phyloP scores from a whole-genome alignment of 1,139 yeast species.

The Lodderomyces pseudojiufengensis region DNA sequence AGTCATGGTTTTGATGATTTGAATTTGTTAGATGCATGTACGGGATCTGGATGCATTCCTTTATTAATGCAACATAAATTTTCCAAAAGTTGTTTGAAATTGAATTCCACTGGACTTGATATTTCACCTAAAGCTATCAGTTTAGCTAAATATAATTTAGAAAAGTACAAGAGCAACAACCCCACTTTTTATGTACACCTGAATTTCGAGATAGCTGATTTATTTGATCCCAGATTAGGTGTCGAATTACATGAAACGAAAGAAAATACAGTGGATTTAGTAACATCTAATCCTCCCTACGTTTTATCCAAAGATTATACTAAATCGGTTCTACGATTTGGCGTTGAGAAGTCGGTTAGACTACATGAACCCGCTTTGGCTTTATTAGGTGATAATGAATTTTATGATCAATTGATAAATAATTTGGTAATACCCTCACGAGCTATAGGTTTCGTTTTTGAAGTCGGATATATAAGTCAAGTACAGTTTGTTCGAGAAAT shows the following conservation, averaged over 20 bases:
- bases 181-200: constrained; percentile 1
- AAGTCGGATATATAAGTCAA: constrained; percentile 38
- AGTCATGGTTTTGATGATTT: constrained; percentile 12
- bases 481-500: constrained; percentile 22
- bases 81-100: constrained; percentile 10
- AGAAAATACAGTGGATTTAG: constrained; percentile 36
- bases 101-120: constrained; percentile 53
- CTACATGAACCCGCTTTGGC: constrained; percentile 75
- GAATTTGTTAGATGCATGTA: constrained; percentile 66
- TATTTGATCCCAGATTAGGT: constrained; percentile 18
- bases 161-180: constrained; percentile 7
- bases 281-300: constrained; percentile 90
- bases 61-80: constrained; percentile 43
- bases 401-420: constrained; percentile 55
- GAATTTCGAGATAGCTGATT: constrained; percentile 18
- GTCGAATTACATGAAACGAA: constrained; percentile 6
- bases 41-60: constrained; percentile 90
- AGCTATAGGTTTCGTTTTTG: constrained; percentile 42
- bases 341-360: constrained; percentile 59
- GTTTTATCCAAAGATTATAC: constrained; percentile 50
- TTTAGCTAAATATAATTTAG: constrained; percentile 47
- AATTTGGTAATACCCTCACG: constrained; percentile 34
- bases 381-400: constrained; percentile 69
- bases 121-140: constrained; percentile 50
- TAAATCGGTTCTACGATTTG: constrained; percentile 24